phyloP scores from a whole-genome alignment of 106 monocot species.

The Apostasia ramifera region DNA sequence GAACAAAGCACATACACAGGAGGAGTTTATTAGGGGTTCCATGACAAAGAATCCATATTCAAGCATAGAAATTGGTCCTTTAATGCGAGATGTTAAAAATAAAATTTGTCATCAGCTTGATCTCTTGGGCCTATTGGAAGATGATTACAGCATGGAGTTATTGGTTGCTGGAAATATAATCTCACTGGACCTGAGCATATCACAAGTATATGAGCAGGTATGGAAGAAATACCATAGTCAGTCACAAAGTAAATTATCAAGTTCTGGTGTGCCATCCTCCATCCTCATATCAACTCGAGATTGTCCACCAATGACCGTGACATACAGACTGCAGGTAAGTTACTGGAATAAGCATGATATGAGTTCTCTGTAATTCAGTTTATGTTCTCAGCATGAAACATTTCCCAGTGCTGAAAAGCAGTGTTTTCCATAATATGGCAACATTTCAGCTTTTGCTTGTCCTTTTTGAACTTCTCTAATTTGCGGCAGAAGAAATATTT shows the following conservation, averaged over 20 bases:
- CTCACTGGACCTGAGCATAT: constrained; percentile 91
- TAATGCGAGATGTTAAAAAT: constrained; percentile 98
- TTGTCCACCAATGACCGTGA: constrained; percentile 90
- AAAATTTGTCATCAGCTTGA: constrained; percentile 98
- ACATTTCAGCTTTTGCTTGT: too few relatives aligned
- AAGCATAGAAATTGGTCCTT: constrained; percentile 80
- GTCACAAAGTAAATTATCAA: constrained; percentile 51
- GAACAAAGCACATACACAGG: constrained; percentile 94
- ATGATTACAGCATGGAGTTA: constrained; percentile 97
- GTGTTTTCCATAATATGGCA: too few relatives aligned
- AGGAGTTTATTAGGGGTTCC: constrained; percentile 97
- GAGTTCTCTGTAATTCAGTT: too few relatives aligned
- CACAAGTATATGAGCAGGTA: constrained; percentile 97
- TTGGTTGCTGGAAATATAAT: constrained; percentile 96
- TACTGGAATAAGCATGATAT: neutral
- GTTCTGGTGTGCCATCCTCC: constrained; percentile 40
- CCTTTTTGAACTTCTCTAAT: too few relatives aligned
- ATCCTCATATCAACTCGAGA: constrained; percentile 49
- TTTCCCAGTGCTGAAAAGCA: too few relatives aligned
- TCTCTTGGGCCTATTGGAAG: constrained; percentile 80
- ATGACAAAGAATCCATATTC: constrained; percentile 99
- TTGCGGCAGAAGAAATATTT: too few relatives aligned
- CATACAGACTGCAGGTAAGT: constrained; percentile 96
- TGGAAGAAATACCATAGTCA: constrained; percentile 89
- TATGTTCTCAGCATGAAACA: too few relatives aligned